Evolutionary conservation across 352 stramenopile species (phyloP).

Genomic region (Aphanomyces astaci): DNA sequence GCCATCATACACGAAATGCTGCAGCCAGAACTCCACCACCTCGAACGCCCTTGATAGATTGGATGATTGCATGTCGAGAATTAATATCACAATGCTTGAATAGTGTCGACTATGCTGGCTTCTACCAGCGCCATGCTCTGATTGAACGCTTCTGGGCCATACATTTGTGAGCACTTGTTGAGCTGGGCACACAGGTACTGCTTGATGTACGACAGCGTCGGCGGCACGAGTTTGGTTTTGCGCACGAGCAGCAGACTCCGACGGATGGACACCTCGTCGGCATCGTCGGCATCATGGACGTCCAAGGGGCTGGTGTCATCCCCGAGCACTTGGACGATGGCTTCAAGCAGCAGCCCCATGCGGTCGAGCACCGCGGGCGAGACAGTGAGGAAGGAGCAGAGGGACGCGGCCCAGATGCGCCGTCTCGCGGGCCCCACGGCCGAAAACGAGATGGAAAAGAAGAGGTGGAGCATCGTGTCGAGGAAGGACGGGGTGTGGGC

Average conservation of each 20-base stretch:
- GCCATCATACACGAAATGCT: slow-evolving; percentile 78
- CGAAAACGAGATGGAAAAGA: slow-evolving; percentile 56
- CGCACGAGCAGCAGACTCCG: neutral
- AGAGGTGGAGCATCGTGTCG: slow-evolving; percentile 59
- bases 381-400: slow-evolving; percentile 35
- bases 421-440: slow-evolving; percentile 46
- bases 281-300: neutral
- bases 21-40: slow-evolving; percentile 65
- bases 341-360: slow-evolving; percentile 59
- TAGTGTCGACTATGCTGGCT: neutral
- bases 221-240: neutral
- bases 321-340: slow-evolving; percentile 54
- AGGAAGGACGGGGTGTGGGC: slow-evolving; percentile 33
- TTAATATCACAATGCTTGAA: slow-evolving; percentile 20
- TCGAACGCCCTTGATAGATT: slow-evolving; percentile 39
- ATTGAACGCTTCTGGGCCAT: slow-evolving; percentile 7
- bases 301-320: slow-evolving; percentile 31
- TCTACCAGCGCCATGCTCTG: slow-evolving; percentile 16
- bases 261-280: neutral
- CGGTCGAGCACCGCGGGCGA: slow-evolving; percentile 36
- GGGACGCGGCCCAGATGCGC: slow-evolving; percentile 62
- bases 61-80: neutral
- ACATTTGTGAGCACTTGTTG: slow-evolving; percentile 4
- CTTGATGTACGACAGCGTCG: slow-evolving; percentile 16
- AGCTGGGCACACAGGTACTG: slow-evolving; percentile 20